Percentiles rank a stretch among this genome's conserved stretches.
Conservation (phyloP, 306 rosid genomes). For the Castanea crenata region DNA sequence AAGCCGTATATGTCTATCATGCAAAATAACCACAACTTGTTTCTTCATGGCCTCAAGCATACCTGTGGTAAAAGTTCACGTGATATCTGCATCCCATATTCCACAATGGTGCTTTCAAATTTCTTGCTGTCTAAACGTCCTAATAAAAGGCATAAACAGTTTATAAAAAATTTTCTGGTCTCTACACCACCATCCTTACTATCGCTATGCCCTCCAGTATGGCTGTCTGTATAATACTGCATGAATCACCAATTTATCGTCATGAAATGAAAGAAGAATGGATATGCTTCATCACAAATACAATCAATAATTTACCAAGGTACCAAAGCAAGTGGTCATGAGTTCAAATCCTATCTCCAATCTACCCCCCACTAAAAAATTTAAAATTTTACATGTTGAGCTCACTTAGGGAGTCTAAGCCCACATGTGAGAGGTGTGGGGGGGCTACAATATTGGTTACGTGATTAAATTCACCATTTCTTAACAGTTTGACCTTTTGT, state of each 20-base stretch:
- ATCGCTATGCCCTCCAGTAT: conserved; percentile 42
- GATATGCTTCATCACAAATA: conserved; percentile 3
- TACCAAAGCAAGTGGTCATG: no score
- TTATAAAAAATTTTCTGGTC: conserved; percentile 79
- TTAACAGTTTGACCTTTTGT: no score
- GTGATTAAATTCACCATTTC: no score
- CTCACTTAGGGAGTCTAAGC: no score
- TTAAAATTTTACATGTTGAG: no score
- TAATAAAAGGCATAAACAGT: conserved; percentile 79
- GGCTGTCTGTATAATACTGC: conserved; percentile 70
- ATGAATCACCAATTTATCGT: conserved; percentile 35
- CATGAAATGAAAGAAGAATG: conserved; percentile 11
- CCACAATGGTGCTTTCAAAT: conserved; percentile 56
- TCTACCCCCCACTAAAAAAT: no score
- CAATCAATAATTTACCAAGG: neutral
- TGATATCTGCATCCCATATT: conserved; percentile 64
- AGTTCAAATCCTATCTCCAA: no score
- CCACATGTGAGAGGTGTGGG: no score
- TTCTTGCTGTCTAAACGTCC: conserved; percentile 73
- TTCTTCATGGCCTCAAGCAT: conserved; percentile 15
- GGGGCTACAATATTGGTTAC: no score
- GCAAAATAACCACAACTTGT: conserved; percentile 19
- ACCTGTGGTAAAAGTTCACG: conserved; percentile 76
- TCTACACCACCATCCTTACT: conserved; percentile 59
- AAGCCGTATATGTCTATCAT: conserved; percentile 12